These are phyloP conservation scores for Monilinia fructigena DNA, from an alignment of 2,329 filamentous ascomycete genomes.

Conservation along the genomic window DNA sequence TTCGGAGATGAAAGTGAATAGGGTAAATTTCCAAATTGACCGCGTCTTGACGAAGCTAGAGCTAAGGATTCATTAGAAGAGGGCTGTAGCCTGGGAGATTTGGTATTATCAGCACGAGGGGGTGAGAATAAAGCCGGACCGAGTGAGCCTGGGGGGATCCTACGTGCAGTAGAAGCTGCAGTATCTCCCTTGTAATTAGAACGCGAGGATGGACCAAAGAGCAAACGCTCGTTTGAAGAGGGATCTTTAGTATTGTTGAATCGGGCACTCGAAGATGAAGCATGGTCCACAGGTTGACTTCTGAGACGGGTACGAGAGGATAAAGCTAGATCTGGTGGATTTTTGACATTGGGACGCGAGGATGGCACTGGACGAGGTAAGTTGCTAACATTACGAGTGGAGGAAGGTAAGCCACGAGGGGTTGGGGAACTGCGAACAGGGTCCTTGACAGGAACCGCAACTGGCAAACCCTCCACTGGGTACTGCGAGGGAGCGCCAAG, in stretches of 20 bases:
- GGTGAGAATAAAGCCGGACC: not conserved
- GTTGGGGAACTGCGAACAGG: not conserved
- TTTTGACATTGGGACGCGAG: not conserved
- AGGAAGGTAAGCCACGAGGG: not conserved
- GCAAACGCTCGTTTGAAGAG: not conserved
- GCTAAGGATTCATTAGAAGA: not conserved
- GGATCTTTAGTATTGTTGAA: not conserved
- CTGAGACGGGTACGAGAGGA: not conserved
- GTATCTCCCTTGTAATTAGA: not conserved
- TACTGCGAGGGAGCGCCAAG: not conserved
- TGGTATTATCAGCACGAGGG: not conserved
- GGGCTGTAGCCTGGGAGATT: not conserved
- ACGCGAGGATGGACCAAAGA: not conserved
- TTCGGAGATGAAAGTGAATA: slow-evolving; percentile 17
- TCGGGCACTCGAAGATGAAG: not conserved
- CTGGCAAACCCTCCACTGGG: not conserved
- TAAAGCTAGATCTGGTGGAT: not conserved
- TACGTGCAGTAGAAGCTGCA: not conserved
- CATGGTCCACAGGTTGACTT: not conserved
- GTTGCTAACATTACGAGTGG: not conserved
- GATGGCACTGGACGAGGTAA: slow-evolving; percentile 1
- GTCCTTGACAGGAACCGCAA: not conserved
- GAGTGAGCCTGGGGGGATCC: not conserved
- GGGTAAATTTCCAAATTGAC: not conserved
- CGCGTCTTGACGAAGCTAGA: not conserved